Evolutionary conservation across 2,329 filamentous ascomycete species (phyloP), one percentile per base, ranked within the genome.

Genomic region (Epichloe gansuensis): DNA sequence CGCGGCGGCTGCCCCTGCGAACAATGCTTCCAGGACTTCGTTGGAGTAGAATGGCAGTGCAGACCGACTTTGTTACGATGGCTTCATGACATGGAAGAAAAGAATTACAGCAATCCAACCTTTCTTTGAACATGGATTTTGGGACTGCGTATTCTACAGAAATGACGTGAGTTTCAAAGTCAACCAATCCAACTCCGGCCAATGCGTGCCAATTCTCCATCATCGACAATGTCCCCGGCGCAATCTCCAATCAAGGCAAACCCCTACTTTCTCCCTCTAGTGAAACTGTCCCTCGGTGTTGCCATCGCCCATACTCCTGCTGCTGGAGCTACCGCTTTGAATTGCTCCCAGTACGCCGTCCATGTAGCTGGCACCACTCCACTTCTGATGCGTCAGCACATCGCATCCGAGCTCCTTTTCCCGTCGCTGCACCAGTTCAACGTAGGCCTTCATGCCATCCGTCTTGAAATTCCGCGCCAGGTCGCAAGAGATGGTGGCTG

Each of bases 391-490:
- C 41, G 89, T 95, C 58, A 95, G 73, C n/a, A 95, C 91, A 62
- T 96, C 91, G 54, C 89, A 90, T 13, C 86, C 87, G 1, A 91
- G 72, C 58, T 95, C 91, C 76, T 95, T 95, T 72, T 98, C 93
- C 41, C 84, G 78, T 50, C 82, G 77, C 70, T 98, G 93, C 41
- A 98, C 84, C 0, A 96, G 72, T 54, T 95, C 87, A n/a, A 97
- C 93, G 64, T 98, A 98, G 1, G 93, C 91, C 63, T 93, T 77
- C 93, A 98, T 98, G 52, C 93, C 93, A 52, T 96, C 86, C 13
- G 83, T 80, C 73, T 89, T 94, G 74, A 95, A 98, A 6, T 75
- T 80, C 55, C 80, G 80, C 9, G 89, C 86, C 17, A 98, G 76
- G 71, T 96, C 88, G 54, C 83, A 77, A 17, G 78, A 78, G 48